Conservation (phyloP, 305 asterid genomes). For the Andrographis paniculata region DNA sequence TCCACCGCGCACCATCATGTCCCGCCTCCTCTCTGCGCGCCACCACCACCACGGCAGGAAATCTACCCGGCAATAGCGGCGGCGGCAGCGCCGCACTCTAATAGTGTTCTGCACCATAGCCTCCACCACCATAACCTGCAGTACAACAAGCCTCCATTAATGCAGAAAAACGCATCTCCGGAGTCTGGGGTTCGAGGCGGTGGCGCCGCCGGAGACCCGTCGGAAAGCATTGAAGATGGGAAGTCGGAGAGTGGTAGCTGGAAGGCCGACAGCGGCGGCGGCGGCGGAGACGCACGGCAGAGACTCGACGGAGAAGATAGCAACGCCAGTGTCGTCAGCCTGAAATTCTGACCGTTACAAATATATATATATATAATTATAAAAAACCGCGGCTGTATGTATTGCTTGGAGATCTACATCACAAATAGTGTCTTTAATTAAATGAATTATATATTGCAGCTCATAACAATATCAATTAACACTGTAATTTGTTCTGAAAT, state of each 20-base stretch:
- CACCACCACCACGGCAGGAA: slow-evolving; percentile 44
- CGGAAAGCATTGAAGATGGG: slow-evolving; percentile 91
- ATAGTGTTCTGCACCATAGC: slow-evolving; percentile 37
- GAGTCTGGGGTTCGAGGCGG: slow-evolving; percentile 28
- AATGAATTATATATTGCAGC: no score
- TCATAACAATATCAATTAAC: no score
- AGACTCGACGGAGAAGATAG: slow-evolving; percentile 31
- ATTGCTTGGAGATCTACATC: no score
- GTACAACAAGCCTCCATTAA: slow-evolving; percentile 38
- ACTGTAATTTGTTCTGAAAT: no score
- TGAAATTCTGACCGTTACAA: slow-evolving; percentile 36
- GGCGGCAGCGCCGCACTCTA: slow-evolving; percentile 25
- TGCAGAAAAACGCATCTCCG: slow-evolving; percentile 39
- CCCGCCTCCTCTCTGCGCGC: slow-evolving; percentile 27
- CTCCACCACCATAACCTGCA: slow-evolving; percentile 45
- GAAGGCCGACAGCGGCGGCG: slow-evolving; percentile 75
- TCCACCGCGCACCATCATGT: slow-evolving; percentile 31
- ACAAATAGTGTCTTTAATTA: no score
- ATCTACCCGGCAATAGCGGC: slow-evolving; percentile 40
- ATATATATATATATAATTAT: no score
- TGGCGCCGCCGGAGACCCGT: slow-evolving; percentile 37
- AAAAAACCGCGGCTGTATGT: no score
- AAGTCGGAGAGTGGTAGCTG: slow-evolving; percentile 93
- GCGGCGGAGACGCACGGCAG: slow-evolving; percentile 41
- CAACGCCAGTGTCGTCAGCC: slow-evolving; percentile 32